phyloP scores from a whole-genome alignment of 1,284 basidiomycete genomes.

The Meira miltonrushii region DNA sequence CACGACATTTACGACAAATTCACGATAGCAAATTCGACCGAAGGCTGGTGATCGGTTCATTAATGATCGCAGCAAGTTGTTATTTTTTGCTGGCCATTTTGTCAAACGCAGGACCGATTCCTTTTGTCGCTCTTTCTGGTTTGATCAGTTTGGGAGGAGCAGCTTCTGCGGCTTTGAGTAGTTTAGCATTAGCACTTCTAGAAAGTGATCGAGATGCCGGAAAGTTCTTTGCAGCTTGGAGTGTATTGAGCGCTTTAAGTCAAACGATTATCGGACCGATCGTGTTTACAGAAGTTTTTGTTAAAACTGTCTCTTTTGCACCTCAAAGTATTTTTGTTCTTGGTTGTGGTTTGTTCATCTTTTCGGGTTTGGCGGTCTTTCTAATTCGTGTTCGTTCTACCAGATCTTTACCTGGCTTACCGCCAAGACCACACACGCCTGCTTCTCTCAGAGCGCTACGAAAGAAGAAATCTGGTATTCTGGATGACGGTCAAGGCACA shows the following conservation, averaged over 20 bases:
- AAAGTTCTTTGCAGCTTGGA: constrained; percentile 49
- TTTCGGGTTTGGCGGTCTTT: constrained; percentile 20
- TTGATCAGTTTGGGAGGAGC: constrained; percentile 13
- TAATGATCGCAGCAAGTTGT: constrained; percentile 13
- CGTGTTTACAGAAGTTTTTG: constrained; percentile 39
- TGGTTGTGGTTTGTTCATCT: constrained; percentile 21
- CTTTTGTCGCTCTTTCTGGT: constrained; percentile 11
- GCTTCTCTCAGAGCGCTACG: not conserved
- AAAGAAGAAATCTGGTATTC: not conserved
- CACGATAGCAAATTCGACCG: constrained; percentile 50
- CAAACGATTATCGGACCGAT: constrained; percentile 43
- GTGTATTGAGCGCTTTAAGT: constrained; percentile 38
- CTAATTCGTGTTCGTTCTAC: constrained; percentile 35
- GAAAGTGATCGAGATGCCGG: constrained; percentile 41
- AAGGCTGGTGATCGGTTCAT: constrained; percentile 17
- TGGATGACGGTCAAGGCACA: not conserved
- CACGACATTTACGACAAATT: constrained; percentile 43
- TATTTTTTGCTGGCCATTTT: constrained; percentile 15
- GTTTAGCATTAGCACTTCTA: constrained; percentile 44
- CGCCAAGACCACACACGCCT: constrained; percentile 26
- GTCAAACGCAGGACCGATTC: constrained; percentile 8
- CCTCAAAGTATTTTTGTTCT: constrained; percentile 36
- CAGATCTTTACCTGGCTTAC: constrained; percentile 29
- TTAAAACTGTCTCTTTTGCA: constrained; percentile 25
- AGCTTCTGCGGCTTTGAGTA: constrained; percentile 41